These are phyloP conservation scores for Eucalyptus tenuipes DNA, from an alignment of 345 rosid genomes.

Conservation along the genomic window DNA sequence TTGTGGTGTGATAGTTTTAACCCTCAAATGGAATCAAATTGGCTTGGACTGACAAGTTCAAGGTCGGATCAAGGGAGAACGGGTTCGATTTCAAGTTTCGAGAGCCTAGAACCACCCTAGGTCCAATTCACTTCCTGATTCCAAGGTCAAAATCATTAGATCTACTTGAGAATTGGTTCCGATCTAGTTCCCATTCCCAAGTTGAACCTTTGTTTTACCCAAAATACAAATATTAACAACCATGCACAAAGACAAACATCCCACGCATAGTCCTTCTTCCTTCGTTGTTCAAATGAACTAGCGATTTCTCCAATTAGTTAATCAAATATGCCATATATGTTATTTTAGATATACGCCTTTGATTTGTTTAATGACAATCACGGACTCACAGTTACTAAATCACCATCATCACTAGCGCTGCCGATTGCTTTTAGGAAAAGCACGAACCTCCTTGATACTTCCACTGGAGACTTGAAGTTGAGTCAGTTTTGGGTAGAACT, in stretches of 20 bases:
- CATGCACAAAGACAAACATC: not conserved
- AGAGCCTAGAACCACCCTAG: not conserved
- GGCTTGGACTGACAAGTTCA: not conserved
- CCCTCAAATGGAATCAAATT: not conserved
- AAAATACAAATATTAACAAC: not conserved
- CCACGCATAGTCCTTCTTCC: not conserved
- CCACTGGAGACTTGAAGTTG: not conserved
- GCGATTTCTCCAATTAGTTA: not conserved
- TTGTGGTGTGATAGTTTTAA: not conserved
- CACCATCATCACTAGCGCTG: not conserved
- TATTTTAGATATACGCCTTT: not conserved
- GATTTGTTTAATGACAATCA: not conserved
- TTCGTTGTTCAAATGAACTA: not conserved
- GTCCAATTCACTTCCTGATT: not conserved
- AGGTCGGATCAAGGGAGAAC: not conserved
- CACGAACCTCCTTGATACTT: not conserved
- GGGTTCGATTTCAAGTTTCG: accelerated
- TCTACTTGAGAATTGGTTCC: not conserved
- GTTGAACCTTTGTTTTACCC: not conserved
- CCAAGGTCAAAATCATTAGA: not conserved
- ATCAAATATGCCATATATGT: not conserved
- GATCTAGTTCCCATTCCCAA: not conserved
- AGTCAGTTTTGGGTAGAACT: not conserved
- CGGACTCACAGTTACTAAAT: not conserved
- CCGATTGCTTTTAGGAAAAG: not conserved